These are phyloP conservation scores for Fusarium continuum DNA, from an alignment of 2,329 filamentous ascomycete genomes.

Conservation along the genomic window DNA sequence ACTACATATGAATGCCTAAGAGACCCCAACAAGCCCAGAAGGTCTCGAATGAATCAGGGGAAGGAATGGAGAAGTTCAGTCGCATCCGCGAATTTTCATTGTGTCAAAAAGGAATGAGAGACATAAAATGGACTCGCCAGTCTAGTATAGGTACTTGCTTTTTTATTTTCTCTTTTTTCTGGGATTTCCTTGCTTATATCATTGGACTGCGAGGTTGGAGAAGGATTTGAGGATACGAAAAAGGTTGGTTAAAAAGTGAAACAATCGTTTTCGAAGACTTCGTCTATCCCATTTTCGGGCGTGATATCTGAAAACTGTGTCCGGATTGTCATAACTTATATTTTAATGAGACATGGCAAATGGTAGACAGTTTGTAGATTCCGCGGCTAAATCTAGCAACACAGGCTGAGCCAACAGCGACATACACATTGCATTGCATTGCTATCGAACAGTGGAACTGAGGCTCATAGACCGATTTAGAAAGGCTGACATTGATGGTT, in stretches of 20 bases:
- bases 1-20: constrained; percentile 1
- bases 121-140: not conserved
- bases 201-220: constrained; percentile 24
- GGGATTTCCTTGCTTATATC: constrained; percentile 22
- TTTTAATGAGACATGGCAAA: too few species aligned
- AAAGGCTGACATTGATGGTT: too few species aligned
- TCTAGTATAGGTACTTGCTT: not conserved
- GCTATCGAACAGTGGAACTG: too few species aligned
- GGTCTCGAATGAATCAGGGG: not conserved
- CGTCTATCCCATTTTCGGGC: not conserved
- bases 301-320: not conserved
- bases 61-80: not conserved
- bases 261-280: not conserved
- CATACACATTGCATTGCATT: too few species aligned
- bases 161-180: too few species aligned
- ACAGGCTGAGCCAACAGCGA: too few species aligned
- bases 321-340: too few species aligned
- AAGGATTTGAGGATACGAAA: not conserved
- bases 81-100: constrained; percentile 33
- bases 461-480: too few species aligned
- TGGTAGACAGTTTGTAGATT: too few species aligned
- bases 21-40: not conserved
- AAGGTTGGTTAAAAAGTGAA: constrained; percentile 14
- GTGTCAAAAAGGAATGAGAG: constrained; percentile 27
- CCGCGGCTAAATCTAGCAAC: too few species aligned